Evolutionary conservation across 2,329 filamentous ascomycete species (phyloP).

Genomic region (Laburnicola sp.): DNA sequence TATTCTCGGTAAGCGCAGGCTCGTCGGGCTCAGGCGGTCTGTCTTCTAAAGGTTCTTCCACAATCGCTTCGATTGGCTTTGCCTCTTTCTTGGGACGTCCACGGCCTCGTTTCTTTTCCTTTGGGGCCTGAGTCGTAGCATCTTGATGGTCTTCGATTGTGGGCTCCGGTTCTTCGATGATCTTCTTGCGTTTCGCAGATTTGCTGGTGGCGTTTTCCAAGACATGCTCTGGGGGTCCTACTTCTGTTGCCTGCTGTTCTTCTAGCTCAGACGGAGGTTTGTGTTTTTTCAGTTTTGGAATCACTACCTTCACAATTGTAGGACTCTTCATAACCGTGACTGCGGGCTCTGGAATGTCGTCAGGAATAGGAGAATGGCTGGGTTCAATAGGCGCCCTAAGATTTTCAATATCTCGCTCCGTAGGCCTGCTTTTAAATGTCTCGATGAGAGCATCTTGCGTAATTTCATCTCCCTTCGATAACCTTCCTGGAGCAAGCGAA

Average conservation of each 20-base stretch:
- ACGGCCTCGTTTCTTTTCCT: conserved; percentile 35
- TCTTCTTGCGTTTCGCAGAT: conserved; percentile 31
- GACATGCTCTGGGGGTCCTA: not conserved
- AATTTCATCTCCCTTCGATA: conserved; percentile 2
- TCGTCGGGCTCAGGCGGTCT: not conserved
- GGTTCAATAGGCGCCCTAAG: not conserved
- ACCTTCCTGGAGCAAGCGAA: not conserved
- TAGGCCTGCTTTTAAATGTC: not conserved
- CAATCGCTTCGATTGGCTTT: conserved; percentile 9
- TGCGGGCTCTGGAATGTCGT: not conserved
- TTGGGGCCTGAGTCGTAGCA: conserved; percentile 2
- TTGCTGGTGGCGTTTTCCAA: conserved; percentile 4
- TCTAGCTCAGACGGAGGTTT: not conserved
- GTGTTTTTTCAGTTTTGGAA: conserved; percentile 6
- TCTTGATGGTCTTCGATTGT: conserved; percentile 1
- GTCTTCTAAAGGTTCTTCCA: conserved; percentile 8
- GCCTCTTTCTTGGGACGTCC: conserved; percentile 37
- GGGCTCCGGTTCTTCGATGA: conserved; percentile 18
- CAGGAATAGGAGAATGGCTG: not conserved
- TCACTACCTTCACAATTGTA: conserved; percentile 8
- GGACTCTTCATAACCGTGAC: conserved; percentile 4
- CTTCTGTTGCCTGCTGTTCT: not conserved
- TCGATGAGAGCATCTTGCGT: not conserved
- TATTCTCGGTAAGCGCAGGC: not conserved
- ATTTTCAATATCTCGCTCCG: not conserved